Base-by-base conservation (phyloP, 441 rosid species). In the Populus trichocarpa region DNA sequence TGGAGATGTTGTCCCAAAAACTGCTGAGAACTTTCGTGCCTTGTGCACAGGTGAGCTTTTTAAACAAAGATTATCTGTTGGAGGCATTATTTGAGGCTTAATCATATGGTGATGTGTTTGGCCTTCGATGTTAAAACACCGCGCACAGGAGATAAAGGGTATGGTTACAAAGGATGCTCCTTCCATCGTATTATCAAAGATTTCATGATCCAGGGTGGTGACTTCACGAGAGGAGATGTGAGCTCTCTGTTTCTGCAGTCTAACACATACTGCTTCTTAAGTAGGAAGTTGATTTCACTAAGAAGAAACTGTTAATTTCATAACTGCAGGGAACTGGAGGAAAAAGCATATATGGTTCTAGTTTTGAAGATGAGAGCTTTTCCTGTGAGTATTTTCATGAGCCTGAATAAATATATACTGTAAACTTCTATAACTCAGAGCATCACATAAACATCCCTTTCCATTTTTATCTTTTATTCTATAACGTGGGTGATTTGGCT, bases 141-240 rank as follows among this genome's bases (percentile, higher is more conserved):
- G 35, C 40, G 4, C 85, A 86, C 85, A 96, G 99, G 99, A 71
- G 99, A 94, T 80, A 96, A 88, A 78, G 97, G 98, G 23, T 96
- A 87, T 82, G 99, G 99, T 7, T 96, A 86, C 84, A 96, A 94
- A 79, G 92, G 91, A 79, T 93, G 89, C 6, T 72, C 89, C 0
- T 90, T 96, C 79, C 99, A 96, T 80, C 98, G 99, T 69, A 92
- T 96, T 57, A 96, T 96, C 77, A 91, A 84, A 82, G 98, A 93
- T 87, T 96, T 96, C 88, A 93, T 96, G 99, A 94, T 96, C 83
- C 99, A 96, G 78, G 99, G 99, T 74, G 99, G 99, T 12, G 98
- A 96, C 79, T 96, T 96, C 75, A 93, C 90, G 46, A 88, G 90
- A 83, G 99, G 93, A 77, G 87, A 96, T 86, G 99, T 96, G 82